A percentile compares a stretch with the other conserved stretches of the same genome.
Evolutionary conservation across 1,139 yeast species (phyloP).

Genomic region (Magnusiomyces fungicola): DNA sequence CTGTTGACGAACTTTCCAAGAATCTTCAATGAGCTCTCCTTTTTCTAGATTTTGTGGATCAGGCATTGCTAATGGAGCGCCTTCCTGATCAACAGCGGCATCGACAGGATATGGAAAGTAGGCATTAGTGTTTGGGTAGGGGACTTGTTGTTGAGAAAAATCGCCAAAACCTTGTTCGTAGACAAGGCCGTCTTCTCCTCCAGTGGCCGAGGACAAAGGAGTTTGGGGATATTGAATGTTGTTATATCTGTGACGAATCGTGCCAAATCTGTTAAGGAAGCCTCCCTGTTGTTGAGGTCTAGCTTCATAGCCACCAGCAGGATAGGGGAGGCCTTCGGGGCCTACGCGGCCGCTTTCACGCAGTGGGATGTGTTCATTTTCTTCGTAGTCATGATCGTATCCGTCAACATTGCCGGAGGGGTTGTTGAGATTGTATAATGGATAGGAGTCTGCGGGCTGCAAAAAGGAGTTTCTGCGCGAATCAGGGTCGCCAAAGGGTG

Average conservation of each 20-base stretch:
- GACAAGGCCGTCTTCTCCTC: background rate
- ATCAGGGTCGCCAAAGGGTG: background rate
- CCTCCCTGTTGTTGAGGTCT: no score
- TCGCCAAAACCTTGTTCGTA: background rate
- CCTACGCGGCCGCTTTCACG: background rate
- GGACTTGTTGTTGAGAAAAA: background rate
- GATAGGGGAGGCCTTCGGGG: background rate
- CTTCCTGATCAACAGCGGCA: conserved; percentile 17
- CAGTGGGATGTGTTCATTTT: conserved; percentile 2
- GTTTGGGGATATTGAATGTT: background rate
- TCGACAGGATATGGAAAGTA: conserved; percentile 11
- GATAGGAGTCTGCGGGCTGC: background rate
- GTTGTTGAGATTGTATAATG: background rate
- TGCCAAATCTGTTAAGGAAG: background rate
- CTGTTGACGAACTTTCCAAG: conserved; percentile 27
- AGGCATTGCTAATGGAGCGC: conserved; percentile 15
- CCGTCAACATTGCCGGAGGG: background rate
- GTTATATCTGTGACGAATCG: background rate
- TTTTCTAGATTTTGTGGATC: conserved; percentile 9
- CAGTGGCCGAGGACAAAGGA: background rate
- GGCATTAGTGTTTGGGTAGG: conserved; percentile 2
- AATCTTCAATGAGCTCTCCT: conserved; percentile 18
- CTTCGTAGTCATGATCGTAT: conserved; percentile 1
- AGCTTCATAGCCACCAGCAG: background rate
- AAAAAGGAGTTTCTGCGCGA: conserved; percentile 3